Conservation (phyloP, 352 stramenopile species). For the Globisporangium ultimum region DNA sequence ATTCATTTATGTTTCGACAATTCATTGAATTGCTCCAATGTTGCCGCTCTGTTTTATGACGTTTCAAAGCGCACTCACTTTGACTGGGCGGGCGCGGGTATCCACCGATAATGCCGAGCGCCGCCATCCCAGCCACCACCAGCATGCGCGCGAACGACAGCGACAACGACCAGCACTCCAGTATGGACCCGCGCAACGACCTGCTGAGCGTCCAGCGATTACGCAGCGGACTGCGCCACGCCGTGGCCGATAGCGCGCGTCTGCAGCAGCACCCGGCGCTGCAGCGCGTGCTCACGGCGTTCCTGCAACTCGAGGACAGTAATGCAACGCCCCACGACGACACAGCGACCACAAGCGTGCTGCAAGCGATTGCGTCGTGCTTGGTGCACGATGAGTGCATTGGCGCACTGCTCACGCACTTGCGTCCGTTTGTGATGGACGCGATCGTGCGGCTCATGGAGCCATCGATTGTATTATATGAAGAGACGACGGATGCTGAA, state of each 20-base stretch:
- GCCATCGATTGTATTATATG: slow-evolving; percentile 40
- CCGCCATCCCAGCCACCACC: slow-evolving; percentile 1
- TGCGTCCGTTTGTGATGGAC: slow-evolving; percentile 73
- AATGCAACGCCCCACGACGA: slow-evolving; percentile 14
- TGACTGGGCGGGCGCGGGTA: not conserved
- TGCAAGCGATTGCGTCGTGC: slow-evolving; percentile 57
- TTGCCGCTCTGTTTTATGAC: slow-evolving; percentile 6
- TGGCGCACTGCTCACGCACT: slow-evolving; percentile 42
- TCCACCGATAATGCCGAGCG: slow-evolving; percentile 1
- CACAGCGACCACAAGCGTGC: slow-evolving; percentile 19
- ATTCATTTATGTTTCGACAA: not conserved
- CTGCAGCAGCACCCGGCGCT: slow-evolving; percentile 41
- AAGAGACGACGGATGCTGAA: slow-evolving; percentile 13
- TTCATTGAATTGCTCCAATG: slow-evolving; percentile 3
- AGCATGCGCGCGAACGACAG: not conserved
- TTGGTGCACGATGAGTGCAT: slow-evolving; percentile 48
- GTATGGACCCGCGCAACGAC: slow-evolving; percentile 10
- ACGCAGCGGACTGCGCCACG: slow-evolving; percentile 17
- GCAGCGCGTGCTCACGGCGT: slow-evolving; percentile 18
- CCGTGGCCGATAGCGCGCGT: slow-evolving; percentile 17
- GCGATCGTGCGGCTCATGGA: slow-evolving; percentile 64
- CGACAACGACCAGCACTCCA: slow-evolving; percentile 1
- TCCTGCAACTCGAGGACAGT: slow-evolving; percentile 1
- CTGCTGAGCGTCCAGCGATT: slow-evolving; percentile 33
- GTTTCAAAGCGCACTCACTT: slow-evolving; percentile 10